Evolutionary conservation across 106 monocot species (phyloP).

Genomic region (Iris macrosiphon): DNA sequence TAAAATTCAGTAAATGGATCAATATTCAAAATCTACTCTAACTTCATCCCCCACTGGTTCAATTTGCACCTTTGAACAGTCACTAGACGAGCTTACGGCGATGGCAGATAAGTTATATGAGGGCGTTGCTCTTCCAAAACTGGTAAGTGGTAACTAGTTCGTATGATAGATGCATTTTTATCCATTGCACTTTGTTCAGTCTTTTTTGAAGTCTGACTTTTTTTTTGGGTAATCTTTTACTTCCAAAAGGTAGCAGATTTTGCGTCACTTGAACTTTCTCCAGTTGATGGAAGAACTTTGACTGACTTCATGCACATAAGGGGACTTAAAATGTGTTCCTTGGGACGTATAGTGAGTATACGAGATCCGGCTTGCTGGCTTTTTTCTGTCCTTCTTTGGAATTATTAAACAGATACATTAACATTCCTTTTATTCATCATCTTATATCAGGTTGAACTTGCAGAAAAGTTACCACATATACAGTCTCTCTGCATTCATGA

Average conservation of each 20-base stretch:
- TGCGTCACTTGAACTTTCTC: constrained; percentile 93
- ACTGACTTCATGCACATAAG: constrained; percentile 95
- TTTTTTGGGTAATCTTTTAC: not conserved
- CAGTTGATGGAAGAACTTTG: constrained; percentile 86
- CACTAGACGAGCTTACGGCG: constrained; percentile 45
- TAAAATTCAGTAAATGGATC: no score
- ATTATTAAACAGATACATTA: not conserved
- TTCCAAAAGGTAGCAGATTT: constrained; percentile 76
- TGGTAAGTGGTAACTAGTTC: constrained; percentile 49
- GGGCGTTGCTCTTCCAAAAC: constrained; percentile 81
- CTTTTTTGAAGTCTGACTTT: not conserved
- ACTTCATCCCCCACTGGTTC: not conserved
- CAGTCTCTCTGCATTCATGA: constrained; percentile 90
- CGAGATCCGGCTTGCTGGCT: not conserved
- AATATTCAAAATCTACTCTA: no score
- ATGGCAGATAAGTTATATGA: constrained; percentile 80
- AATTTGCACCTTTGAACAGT: constrained; percentile 25
- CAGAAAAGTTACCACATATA: constrained; percentile 78
- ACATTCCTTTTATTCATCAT: not conserved
- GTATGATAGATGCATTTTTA: not conserved
- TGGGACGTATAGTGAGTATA: constrained; percentile 73
- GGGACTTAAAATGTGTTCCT: constrained; percentile 78
- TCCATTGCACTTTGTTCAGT: not conserved
- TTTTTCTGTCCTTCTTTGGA: constrained; percentile 1
- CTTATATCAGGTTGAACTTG: constrained; percentile 62